A percentile compares a stretch with the other conserved stretches of the same genome.
Evolutionary conservation across 805 yeast species (phyloP).

Genomic region (Maudiozyma barnettii): DNA sequence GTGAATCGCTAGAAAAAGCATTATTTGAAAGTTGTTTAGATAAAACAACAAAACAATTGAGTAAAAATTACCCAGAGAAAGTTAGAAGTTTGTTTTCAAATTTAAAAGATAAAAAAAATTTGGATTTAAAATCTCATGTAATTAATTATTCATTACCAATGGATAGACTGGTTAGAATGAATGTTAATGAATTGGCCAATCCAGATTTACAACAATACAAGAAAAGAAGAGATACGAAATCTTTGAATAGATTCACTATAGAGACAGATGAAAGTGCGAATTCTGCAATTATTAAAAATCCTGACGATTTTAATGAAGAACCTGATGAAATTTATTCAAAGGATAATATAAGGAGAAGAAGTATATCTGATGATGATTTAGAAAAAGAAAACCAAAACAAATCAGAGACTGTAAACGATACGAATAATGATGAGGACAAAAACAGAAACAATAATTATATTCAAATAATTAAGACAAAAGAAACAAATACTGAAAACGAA

Average conservation of each 20-base stretch:
- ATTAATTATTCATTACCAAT: constrained; percentile 45
- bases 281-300: constrained; percentile 75
- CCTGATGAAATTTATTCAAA: constrained; percentile 26
- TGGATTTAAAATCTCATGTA: constrained; percentile 47
- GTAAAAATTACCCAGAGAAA: constrained; percentile 47
- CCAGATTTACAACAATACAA: constrained; percentile 66
- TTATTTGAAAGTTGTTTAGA: constrained; percentile 34
- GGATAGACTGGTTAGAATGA: constrained; percentile 49
- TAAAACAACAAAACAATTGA: constrained; percentile 13
- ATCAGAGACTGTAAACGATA: not conserved
- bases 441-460: not conserved
- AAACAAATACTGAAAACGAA: not conserved
- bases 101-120: constrained; percentile 47
- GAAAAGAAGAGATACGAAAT: constrained; percentile 59
- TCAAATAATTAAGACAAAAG: not conserved
- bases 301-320: constrained; percentile 52
- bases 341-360: constrained; percentile 10
- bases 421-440: not conserved
- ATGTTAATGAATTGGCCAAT: constrained; percentile 68
- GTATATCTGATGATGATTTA: not conserved
- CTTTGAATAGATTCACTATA: constrained; percentile 58
- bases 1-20: constrained; percentile 43
- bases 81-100: constrained; percentile 58
- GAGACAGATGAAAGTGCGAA: constrained; percentile 51
- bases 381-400: not conserved